phyloP scores from a whole-genome alignment of 106 monocot genomes.

The Dendrobium chrysotoxum region DNA sequence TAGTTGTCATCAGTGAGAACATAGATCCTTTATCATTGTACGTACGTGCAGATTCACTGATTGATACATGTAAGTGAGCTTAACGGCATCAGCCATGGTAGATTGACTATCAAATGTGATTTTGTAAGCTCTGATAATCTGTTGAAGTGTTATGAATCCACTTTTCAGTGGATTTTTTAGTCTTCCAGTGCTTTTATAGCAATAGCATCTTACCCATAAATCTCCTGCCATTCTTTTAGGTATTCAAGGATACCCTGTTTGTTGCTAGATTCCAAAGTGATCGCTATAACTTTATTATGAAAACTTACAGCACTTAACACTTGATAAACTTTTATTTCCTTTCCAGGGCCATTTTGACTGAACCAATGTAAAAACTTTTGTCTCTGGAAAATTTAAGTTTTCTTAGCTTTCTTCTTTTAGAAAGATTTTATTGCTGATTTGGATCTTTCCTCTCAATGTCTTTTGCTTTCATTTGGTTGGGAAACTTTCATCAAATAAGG shows the following conservation, averaged over 20 bases:
- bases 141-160: not conserved
- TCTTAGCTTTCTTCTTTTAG: not conserved
- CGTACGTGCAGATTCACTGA: not conserved
- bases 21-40: not conserved
- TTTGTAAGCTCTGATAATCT: not conserved
- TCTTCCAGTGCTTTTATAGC: not conserved
- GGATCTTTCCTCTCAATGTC: constrained; percentile 41
- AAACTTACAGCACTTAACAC: not conserved
- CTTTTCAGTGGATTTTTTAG: not conserved
- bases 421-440: constrained; percentile 20
- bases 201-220: not conserved
- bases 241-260: too few relatives aligned
- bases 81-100: not conserved
- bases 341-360: not conserved
- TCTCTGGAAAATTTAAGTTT: not conserved
- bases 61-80: not conserved
- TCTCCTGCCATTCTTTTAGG: not conserved
- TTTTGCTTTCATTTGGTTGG: constrained; percentile 41
- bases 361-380: not conserved
- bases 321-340: constrained; percentile 5
- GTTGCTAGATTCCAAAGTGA: too few relatives aligned
- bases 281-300: not conserved
- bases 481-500: constrained; percentile 53
- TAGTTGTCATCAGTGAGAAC: too few relatives aligned
- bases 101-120: not conserved